Evolutionary conservation across 2,329 filamentous ascomycete species (phyloP).

Genomic region (Apiospora koreana): DNA sequence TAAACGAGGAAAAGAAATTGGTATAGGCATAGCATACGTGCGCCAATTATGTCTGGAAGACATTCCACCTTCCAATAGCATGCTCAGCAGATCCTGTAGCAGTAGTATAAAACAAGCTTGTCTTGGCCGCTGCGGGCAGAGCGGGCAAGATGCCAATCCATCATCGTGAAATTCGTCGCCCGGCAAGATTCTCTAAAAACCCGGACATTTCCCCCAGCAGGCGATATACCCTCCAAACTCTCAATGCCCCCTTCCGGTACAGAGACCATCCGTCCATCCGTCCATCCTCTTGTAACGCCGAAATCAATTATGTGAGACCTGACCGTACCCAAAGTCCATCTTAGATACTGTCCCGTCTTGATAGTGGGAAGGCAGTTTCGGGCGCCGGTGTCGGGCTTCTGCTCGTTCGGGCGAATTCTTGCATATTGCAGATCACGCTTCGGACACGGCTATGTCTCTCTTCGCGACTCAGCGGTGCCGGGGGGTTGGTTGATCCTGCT

Average conservation of each 20-base stretch:
- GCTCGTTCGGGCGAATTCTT: background rate
- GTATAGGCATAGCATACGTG: background rate
- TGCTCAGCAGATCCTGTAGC: background rate
- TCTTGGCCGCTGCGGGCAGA: background rate
- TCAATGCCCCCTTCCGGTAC: too few species aligned
- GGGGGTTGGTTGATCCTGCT: background rate
- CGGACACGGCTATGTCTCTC: constrained; percentile 9
- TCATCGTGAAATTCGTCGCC: constrained; percentile 1
- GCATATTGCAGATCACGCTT: constrained; percentile 5
- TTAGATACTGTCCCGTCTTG: background rate
- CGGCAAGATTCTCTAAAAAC: background rate
- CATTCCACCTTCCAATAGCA: background rate
- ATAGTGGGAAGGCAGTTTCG: background rate
- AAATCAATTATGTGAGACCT: background rate
- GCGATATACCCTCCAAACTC: background rate
- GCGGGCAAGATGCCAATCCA: background rate
- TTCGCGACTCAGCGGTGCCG: background rate
- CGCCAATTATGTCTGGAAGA: background rate
- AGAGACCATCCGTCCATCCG: background rate
- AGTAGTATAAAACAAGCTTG: background rate
- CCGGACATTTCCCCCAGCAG: background rate
- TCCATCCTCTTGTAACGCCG: background rate
- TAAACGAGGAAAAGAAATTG: background rate
- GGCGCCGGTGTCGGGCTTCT: background rate
- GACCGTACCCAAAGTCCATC: background rate